A percentile compares a stretch with the other conserved stretches of the same genome.
phyloP scores from a whole-genome alignment of 495 filamentous ascomycete species.

The Aspergillus baeticus region DNA sequence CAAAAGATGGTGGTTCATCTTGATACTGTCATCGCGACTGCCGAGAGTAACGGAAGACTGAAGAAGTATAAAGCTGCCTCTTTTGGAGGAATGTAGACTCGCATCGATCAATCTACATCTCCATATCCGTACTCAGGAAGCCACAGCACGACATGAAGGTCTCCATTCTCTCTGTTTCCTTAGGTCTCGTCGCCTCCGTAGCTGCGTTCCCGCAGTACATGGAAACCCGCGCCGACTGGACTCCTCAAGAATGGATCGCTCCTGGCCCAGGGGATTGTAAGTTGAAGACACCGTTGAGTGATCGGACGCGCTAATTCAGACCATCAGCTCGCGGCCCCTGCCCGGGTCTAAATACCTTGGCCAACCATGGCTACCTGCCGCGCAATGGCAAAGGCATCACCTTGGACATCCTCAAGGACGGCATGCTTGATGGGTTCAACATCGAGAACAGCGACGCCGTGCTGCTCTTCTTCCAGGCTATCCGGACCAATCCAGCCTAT shows the following conservation, averaged over 20 bases:
- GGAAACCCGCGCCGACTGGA: conserved; percentile 1
- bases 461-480: conserved; percentile 10
- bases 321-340: conserved; percentile 23
- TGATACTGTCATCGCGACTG: not conserved
- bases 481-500: conserved; percentile 10
- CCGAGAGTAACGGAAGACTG: not conserved
- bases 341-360: conserved; percentile 54
- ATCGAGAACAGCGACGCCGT: conserved; percentile 12
- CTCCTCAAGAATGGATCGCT: conserved; percentile 11
- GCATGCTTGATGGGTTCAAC: conserved; percentile 16
- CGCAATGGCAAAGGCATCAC: conserved; percentile 24
- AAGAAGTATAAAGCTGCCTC: not conserved
- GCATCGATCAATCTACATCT: not conserved
- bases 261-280: conserved; percentile 12
- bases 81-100: not conserved
- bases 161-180: not conserved
- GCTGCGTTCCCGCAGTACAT: conserved; percentile 13
- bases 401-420: conserved; percentile 13
- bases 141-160: conserved; percentile 12
- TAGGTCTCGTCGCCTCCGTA: conserved; percentile 1
- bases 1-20: not conserved
- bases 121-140: not conserved
- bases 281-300: not conserved
- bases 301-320: not conserved
- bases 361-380: conserved; percentile 57